phyloP scores from a whole-genome alignment of 257 asterid genomes.

The Striga asiatica region DNA sequence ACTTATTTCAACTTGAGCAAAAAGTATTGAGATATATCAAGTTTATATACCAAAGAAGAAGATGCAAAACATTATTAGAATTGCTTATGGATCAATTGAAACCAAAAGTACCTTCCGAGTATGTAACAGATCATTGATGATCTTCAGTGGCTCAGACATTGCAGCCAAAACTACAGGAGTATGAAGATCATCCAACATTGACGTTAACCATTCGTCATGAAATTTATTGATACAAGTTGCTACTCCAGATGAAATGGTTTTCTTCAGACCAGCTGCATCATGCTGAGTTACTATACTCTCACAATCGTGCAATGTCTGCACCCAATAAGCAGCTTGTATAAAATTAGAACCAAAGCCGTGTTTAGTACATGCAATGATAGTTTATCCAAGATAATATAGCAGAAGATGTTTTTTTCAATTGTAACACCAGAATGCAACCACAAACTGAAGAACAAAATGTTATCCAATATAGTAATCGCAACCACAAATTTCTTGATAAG shows the following conservation, averaged over 20 bases:
- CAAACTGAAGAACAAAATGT: neutral
- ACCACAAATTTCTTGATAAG: neutral
- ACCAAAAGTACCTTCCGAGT: constrained; percentile 62
- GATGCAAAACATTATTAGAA: no score
- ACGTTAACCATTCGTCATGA: constrained; percentile 48
- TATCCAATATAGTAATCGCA: neutral
- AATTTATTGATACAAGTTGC: constrained; percentile 50
- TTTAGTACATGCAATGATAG: neutral
- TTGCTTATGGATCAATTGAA: neutral
- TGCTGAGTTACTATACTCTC: constrained; percentile 33
- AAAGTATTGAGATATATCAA: no score
- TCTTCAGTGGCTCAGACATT: constrained; percentile 80
- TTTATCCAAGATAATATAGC: neutral
- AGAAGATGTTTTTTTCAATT: neutral
- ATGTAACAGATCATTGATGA: constrained; percentile 78
- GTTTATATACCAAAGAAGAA: no score
- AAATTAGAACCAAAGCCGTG: constrained; percentile 7
- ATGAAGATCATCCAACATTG: constrained; percentile 93
- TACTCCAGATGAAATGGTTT: constrained; percentile 49
- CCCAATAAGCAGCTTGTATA: constrained; percentile 12
- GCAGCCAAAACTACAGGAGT: constrained; percentile 81
- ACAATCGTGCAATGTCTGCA: constrained; percentile 74
- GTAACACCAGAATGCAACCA: neutral
- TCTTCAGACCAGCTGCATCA: constrained; percentile 32
- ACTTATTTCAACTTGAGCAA: no score